Evolutionary conservation across 805 yeast genomes (phyloP), one percentile per base, ranked within the genome.

Genomic region (Zygosaccharomyces bailii): DNA sequence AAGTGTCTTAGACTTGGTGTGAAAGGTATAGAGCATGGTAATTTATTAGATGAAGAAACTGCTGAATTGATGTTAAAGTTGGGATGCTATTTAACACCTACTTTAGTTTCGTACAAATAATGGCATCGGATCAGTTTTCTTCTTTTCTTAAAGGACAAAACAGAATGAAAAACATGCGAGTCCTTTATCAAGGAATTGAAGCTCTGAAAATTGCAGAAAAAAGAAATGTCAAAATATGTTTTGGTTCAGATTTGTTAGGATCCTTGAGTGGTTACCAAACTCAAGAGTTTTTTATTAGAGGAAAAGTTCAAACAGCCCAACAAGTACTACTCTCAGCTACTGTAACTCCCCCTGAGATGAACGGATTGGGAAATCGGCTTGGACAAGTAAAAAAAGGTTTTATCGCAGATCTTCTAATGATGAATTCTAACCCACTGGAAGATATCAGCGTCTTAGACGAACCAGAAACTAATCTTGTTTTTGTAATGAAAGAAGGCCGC

Each of bases 371-470:
- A 5, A 42, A 46, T 25, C 34, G 42, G 29, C 41, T 49, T 11
- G 50, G 52, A n/a, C 50, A 45, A 34, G 31, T 49, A 11, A 43
- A 44, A 29, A 38, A 39, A n/a, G 51, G 51, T 1, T 48, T 44
- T 24, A 34, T 44, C 13, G 51, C 51, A 10, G 51, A 48, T 25
- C 19, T 48, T 21, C 20, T 48, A 16, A 19, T 48, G 48, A 44
- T 48, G 48, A 48, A 44, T 5, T 19, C 43, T 5, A 48, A 48
- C 29, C 51, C 51, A 8, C 32, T 48, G 16, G 51, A 44, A 18
- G 25, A 48, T 40, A 48, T 48, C 11, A n/a, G 27, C 10, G 24
- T 44, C 18, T 27, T 48, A 5, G 51, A 48, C 36, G 48, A 48
- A 24, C 51, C 51, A 3, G 51, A 48, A 25, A 48, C 45, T 7